Conservation (phyloP, 148 eudicot genomes). For the Arbutus unedo region DNA sequence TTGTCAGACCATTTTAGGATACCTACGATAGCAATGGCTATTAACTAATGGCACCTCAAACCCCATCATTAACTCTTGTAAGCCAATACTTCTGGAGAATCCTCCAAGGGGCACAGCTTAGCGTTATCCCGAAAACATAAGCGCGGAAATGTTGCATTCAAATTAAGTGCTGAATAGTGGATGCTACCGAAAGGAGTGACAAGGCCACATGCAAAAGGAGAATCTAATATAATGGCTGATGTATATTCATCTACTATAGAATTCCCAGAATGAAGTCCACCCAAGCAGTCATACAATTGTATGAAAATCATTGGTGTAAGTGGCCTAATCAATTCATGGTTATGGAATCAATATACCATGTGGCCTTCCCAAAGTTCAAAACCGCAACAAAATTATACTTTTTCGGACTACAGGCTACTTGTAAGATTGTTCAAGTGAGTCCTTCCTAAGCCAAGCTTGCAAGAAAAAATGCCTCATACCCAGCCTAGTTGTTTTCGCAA, state of each 20-base stretch:
- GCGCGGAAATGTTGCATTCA: neutral
- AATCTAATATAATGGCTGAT: neutral
- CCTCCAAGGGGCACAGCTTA: neutral
- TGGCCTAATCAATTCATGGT: neutral
- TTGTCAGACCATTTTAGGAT: neutral
- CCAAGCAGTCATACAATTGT: neutral
- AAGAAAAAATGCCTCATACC: neutral
- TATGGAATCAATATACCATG: neutral
- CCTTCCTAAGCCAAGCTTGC: conserved; percentile 5
- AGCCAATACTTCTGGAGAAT: neutral
- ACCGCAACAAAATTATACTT: neutral
- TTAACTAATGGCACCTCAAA: neutral
- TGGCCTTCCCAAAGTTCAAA: neutral
- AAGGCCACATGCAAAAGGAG: neutral
- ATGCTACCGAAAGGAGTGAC: neutral
- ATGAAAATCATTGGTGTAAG: neutral
- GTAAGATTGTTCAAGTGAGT: neutral
- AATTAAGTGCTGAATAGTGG: neutral
- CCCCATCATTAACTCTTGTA: neutral
- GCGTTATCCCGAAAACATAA: neutral
- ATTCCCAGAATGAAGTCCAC: neutral
- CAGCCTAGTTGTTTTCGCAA: neutral
- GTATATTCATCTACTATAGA: neutral
- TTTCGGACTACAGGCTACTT: neutral
- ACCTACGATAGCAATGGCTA: neutral